A percentile compares a stretch with the other conserved stretches of the same genome.
phyloP scores from a whole-genome alignment of 2,329 filamentous ascomycete genomes.

The Basipetospora chlamydospora region DNA sequence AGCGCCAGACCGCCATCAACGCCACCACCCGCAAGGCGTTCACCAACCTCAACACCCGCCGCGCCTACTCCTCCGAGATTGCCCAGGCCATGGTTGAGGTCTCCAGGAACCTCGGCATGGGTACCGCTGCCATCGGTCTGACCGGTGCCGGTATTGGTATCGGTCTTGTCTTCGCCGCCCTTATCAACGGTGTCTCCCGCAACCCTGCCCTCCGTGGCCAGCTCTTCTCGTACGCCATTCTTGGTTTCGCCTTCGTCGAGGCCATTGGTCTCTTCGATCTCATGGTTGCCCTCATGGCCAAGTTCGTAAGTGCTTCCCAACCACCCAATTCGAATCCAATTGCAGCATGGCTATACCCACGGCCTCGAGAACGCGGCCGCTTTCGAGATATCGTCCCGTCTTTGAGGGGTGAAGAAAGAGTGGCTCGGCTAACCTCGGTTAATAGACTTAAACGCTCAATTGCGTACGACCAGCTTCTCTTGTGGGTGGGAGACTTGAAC shows the following conservation, averaged over 20 bases:
- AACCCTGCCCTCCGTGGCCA: constrained; percentile 90
- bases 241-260: constrained; percentile 90
- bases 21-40: constrained; percentile 48
- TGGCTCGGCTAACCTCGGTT: too few relatives aligned
- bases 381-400: too few relatives aligned
- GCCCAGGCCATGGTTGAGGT: constrained; percentile 79
- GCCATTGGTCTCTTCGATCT: constrained; percentile 81
- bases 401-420: background rate
- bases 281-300: constrained; percentile 90
- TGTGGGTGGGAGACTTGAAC: constrained; percentile 6
- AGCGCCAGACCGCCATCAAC: constrained; percentile 57
- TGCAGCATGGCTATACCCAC: too few relatives aligned
- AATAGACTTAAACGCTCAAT: constrained; percentile 5
- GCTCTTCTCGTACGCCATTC: constrained; percentile 92
- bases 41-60: constrained; percentile 41
- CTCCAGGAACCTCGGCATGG: constrained; percentile 84
- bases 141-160: constrained; percentile 91
- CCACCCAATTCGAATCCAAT: too few relatives aligned
- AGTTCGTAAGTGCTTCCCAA: constrained; percentile 49
- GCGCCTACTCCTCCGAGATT: constrained; percentile 78
- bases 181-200: constrained; percentile 79
- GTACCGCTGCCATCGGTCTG: constrained; percentile 80
- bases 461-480: constrained; percentile 1
- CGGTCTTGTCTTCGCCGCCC: constrained; percentile 83
- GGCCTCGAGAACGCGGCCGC: too few relatives aligned